phyloP scores from a whole-genome alignment of 2,329 filamentous ascomycete species.

The Apiospora malaysiana region DNA sequence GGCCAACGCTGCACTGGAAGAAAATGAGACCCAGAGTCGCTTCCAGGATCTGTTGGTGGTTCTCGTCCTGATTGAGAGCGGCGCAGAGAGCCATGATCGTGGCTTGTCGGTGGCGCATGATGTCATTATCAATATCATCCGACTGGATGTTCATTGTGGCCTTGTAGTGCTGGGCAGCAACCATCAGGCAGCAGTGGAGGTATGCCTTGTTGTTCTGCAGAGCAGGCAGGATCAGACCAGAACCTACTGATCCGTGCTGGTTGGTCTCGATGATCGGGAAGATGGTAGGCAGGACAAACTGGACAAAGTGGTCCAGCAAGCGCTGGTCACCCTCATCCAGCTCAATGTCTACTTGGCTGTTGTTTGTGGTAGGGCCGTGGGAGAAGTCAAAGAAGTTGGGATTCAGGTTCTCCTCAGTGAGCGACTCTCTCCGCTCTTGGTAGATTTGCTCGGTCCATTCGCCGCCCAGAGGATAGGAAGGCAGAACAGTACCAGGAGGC shows the following conservation, averaged over 20 bases:
- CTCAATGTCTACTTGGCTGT: conserved; percentile 75
- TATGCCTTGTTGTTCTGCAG: conserved; percentile 92
- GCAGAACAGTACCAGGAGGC: conserved; percentile 69
- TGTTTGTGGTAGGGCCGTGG: conserved; percentile 67
- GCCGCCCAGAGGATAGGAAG: conserved; percentile 63
- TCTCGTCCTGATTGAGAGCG: conserved; percentile 77
- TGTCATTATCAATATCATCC: conserved; percentile 85
- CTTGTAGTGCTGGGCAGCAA: conserved; percentile 91
- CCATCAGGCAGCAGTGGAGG: conserved; percentile 93
- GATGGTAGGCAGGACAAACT: conserved; percentile 83
- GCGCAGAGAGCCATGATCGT: conserved; percentile 87
- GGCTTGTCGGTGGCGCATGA: conserved; percentile 88
- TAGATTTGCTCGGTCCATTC: conserved; percentile 77
- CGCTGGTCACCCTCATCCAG: conserved; percentile 88
- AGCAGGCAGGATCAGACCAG: conserved; percentile 84
- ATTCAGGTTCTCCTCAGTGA: conserved; percentile 69
- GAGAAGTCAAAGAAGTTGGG: conserved; percentile 85
- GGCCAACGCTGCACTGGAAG: conserved; percentile 91
- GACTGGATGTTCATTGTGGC: conserved; percentile 69
- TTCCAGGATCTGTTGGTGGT: conserved; percentile 89
- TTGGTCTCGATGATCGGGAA: conserved; percentile 93
- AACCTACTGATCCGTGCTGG: conserved; percentile 80
- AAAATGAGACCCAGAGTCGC: conserved; percentile 94
- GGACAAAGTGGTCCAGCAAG: conserved; percentile 88
- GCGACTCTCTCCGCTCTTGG: conserved; percentile 71